Conservation (phyloP, 148 eudicot genomes). For the Tetragonia tetragonoides region DNA sequence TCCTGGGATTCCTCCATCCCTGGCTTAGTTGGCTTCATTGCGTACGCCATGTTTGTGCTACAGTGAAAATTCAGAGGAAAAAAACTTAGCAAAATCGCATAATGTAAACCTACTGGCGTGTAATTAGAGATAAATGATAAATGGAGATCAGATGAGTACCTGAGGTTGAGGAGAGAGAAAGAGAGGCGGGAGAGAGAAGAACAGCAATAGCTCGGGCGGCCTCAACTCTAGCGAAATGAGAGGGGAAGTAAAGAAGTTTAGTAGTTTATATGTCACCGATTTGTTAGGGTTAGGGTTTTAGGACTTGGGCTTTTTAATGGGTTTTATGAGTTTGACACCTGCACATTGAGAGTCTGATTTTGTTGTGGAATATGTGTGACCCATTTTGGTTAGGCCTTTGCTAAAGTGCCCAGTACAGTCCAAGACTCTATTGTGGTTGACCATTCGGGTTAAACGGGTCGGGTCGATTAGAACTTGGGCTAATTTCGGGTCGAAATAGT, state of each 20-base stretch:
- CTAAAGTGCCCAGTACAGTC: background rate
- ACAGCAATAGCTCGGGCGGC: constrained; percentile 6
- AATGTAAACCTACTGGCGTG: background rate
- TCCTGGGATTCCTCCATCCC: constrained; percentile 80
- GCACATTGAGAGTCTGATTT: background rate
- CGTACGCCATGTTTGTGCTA: constrained; percentile 52
- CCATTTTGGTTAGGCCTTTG: background rate
- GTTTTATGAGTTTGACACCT: background rate
- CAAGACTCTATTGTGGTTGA: too few relatives aligned
- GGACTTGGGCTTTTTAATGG: constrained; percentile 7
- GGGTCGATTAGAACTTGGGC: too few relatives aligned
- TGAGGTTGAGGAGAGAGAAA: background rate
- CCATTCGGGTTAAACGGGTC: too few relatives aligned
- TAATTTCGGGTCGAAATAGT: too few relatives aligned
- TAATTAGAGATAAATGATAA: background rate
- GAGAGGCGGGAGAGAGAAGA: constrained; percentile 1
- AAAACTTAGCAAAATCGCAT: background rate
- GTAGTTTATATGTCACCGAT: background rate
- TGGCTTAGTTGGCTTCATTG: constrained; percentile 66
- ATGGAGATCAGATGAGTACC: constrained; percentile 3
- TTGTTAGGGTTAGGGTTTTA: constrained; percentile 34
- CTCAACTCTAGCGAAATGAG: constrained; percentile 12
- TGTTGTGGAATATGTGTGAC: background rate
- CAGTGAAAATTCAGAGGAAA: background rate
- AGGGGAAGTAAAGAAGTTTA: background rate